Percentiles rank a stretch among this genome's conserved stretches.
phyloP scores from a whole-genome alignment of 1,139 yeast species.

The Nematodospora anomalae region DNA sequence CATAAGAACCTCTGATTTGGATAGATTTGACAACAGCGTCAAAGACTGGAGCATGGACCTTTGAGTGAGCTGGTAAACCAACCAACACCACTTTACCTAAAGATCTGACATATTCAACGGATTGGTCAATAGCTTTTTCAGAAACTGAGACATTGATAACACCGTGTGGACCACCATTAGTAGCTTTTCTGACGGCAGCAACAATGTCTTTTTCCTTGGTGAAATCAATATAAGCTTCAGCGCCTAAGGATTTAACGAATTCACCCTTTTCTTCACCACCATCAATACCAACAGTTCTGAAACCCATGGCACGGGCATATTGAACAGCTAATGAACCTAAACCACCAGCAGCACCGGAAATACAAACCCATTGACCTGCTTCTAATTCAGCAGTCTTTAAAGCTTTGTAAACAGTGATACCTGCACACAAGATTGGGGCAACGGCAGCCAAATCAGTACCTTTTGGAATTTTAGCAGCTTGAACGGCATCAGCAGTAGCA shows the following conservation, averaged over 20 bases:
- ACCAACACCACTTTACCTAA: constrained; percentile 72
- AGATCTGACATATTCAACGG: constrained; percentile 64
- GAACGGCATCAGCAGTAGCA: constrained; percentile 82
- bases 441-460: constrained; percentile 71
- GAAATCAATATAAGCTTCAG: constrained; percentile 68
- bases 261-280: constrained; percentile 70
- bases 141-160: constrained; percentile 74
- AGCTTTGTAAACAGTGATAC: constrained; percentile 79
- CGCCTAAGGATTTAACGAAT: constrained; percentile 59
- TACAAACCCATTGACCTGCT: constrained; percentile 76
- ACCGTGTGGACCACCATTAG: constrained; percentile 80
- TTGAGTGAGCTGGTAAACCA: constrained; percentile 74
- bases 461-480: constrained; percentile 74
- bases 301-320: constrained; percentile 75
- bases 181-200: constrained; percentile 54
- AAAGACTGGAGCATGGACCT: constrained; percentile 63
- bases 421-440: constrained; percentile 82
- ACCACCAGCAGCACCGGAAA: constrained; percentile 82
- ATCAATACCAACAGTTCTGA: constrained; percentile 71
- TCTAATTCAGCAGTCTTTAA: constrained; percentile 62
- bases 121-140: constrained; percentile 63
- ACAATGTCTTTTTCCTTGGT: constrained; percentile 56
- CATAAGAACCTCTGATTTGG: constrained; percentile 69
- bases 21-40: constrained; percentile 65
- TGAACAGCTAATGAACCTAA: constrained; percentile 74